Conservation (phyloP, 306 rosid genomes). For the Urtica urens region DNA sequence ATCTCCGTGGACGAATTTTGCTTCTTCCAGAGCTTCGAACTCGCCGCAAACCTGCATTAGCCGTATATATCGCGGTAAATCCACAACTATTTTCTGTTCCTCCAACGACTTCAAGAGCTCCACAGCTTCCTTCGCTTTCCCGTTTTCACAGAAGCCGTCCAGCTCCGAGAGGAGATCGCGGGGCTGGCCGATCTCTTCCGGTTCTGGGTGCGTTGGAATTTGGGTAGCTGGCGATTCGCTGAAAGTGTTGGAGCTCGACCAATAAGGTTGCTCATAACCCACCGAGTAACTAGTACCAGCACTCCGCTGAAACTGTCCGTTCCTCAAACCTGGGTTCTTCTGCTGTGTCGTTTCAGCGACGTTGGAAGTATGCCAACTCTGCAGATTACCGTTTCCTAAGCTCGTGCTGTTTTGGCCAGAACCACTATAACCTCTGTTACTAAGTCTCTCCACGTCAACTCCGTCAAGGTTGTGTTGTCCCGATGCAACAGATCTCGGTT, state of each 20-base stretch:
- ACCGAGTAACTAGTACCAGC: conserved; percentile 8
- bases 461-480: too few species aligned
- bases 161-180: conserved; percentile 47
- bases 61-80: conserved; percentile 33
- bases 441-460: too few species aligned
- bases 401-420: too few species aligned
- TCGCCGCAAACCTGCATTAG: conserved; percentile 52
- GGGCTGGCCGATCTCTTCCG: too few species aligned
- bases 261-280: conserved; percentile 32
- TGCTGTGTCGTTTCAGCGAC: conserved; percentile 22
- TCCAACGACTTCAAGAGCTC: conserved; percentile 41
- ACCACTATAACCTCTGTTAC: too few species aligned
- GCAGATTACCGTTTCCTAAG: conserved; percentile 9
- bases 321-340: conserved; percentile 13
- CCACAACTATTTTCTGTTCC: conserved; percentile 32
- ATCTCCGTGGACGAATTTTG: conserved; percentile 38
- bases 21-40: conserved; percentile 50
- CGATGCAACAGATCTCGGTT: too few species aligned
- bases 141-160: conserved; percentile 46
- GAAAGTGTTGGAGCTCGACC: conserved; percentile 19
- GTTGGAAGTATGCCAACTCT: conserved; percentile 14
- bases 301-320: conserved; percentile 19
- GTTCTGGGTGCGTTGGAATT: conserved; percentile 7
- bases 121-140: conserved; percentile 64
- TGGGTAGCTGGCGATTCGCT: conserved; percentile 27